Evolutionary conservation across 139 green algal genomes (phyloP).

Genomic region (Choricystis sp.): DNA sequence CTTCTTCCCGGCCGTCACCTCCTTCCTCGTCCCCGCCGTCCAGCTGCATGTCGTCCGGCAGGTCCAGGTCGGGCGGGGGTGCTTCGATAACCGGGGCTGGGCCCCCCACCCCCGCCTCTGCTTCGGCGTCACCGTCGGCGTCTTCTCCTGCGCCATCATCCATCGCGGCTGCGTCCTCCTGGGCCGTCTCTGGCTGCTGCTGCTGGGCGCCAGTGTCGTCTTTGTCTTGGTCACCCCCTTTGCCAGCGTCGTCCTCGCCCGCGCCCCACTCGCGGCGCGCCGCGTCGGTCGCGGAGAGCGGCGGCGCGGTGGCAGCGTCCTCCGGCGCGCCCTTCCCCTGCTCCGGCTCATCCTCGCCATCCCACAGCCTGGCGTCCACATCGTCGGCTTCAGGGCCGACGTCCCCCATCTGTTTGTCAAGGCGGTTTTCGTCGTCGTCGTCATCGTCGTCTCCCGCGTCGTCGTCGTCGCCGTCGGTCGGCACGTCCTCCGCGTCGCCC

Average conservation of each 20-base stretch:
- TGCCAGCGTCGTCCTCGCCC: slow-evolving; percentile 8
- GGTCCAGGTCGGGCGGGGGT: slow-evolving; percentile 46
- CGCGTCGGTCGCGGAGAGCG: neutral
- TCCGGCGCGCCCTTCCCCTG: slow-evolving; percentile 33
- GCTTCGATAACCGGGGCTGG: slow-evolving; percentile 13
- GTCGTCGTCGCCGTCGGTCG: slow-evolving; percentile 35
- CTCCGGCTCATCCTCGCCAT: slow-evolving; percentile 39
- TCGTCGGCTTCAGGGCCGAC: slow-evolving; percentile 44
- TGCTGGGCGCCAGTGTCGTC: slow-evolving; percentile 48
- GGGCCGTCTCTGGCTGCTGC: slow-evolving; percentile 23
- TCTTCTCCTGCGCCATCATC: slow-evolving; percentile 12
- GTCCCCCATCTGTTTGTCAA: slow-evolving; percentile 62
- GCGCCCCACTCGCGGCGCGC: slow-evolving; percentile 6
- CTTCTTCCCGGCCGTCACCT: slow-evolving; percentile 5
- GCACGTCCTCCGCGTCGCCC: slow-evolving; percentile 57
- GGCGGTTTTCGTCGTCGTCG: slow-evolving; percentile 34
- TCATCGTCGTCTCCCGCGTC: slow-evolving; percentile 38
- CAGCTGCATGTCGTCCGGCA: slow-evolving; percentile 67
- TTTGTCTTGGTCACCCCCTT: slow-evolving; percentile 53
- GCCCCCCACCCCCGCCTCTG: neutral
- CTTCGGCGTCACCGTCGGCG: slow-evolving; percentile 4
- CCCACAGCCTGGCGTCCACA: slow-evolving; percentile 88
- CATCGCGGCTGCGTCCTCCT: slow-evolving; percentile 8
- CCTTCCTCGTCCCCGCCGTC: slow-evolving; percentile 42
- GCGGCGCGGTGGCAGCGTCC: slow-evolving; percentile 10